Evolutionary conservation across 257 asterid genomes (phyloP), one percentile per base, ranked within the genome.

Genomic region (Asclepias syriaca): DNA sequence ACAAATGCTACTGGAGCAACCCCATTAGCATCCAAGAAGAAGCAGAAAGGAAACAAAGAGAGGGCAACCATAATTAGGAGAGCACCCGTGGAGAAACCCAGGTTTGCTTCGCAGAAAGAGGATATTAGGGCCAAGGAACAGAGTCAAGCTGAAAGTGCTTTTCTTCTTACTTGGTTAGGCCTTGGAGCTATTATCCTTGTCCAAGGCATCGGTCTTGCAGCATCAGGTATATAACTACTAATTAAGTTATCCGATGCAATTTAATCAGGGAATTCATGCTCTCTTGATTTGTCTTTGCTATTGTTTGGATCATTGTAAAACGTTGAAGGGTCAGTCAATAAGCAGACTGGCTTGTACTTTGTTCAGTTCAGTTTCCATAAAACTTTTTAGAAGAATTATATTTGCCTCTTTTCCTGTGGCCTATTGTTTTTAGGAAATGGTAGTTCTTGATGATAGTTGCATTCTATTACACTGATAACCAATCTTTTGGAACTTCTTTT

Each of bases 101-200:
- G 61, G 12, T 86, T 91, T 65, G 69, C 84, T 56, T 51, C 91
- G 56, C 82, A 85, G 72, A 67, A 80, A 77, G 86, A 81, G 54
- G 90, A 79, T 70, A 86, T 79, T 68, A 78, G 72, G 56, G 78
- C 78, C 5, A 84, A 84, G 75, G 96, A 89, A 75, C 74, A 71
- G 82, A 75, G 77, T 55, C 85, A 88, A 86, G 87, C 80, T 54
- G 98, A 91, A 86, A 82, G 83, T 61, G 97, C 96, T 53, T 94
- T 94, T 84, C 79, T 91, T 79, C 91, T 94, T 57, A 85, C 96
- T 85, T 94, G 97, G 98, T 78, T 87, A 49, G 98, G 95, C 21
- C 91, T 94, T 66, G 99, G 96, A 49, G 87, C 75, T 7, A 74
- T 91, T 63, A 89, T 94, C 72, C 86, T 94, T 58, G 49, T 85